Evolutionary conservation across 257 asterid species (phyloP).

Genomic region (Gentiana dahurica): DNA sequence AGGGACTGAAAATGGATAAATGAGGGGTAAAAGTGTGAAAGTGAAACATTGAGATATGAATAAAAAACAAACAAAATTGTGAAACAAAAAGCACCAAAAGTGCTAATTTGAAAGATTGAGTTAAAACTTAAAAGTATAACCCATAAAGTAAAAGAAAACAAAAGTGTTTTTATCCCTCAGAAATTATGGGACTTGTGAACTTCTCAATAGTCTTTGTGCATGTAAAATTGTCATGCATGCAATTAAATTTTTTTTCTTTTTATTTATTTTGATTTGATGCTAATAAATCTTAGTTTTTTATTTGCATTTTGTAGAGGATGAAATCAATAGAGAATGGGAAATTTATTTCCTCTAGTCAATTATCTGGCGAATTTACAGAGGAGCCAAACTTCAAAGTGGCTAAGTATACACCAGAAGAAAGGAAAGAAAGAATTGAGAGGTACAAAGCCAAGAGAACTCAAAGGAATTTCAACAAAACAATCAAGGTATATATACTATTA

Average conservation of each 20-base stretch:
- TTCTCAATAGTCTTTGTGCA: background rate
- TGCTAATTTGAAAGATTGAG: too few relatives aligned
- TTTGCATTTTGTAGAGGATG: constrained; percentile 26
- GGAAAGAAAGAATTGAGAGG: constrained; percentile 65
- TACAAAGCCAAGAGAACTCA: constrained; percentile 77
- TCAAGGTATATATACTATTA: constrained; percentile 39
- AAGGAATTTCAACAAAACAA: constrained; percentile 80
- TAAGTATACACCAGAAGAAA: constrained; percentile 58
- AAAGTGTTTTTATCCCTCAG: too few relatives aligned
- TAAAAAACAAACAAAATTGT: too few relatives aligned
- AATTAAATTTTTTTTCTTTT: too few relatives aligned
- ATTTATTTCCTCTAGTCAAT: constrained; percentile 46
- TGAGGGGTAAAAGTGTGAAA: too few relatives aligned
- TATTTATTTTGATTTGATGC: too few relatives aligned
- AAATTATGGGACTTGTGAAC: background rate
- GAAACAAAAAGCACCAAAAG: too few relatives aligned
- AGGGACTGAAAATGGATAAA: too few relatives aligned
- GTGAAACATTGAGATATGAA: too few relatives aligned
- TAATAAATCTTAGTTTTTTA: too few relatives aligned
- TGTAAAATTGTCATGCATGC: constrained; percentile 1
- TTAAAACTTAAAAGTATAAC: too few relatives aligned
- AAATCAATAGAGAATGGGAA: constrained; percentile 24
- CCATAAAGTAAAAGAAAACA: too few relatives aligned
- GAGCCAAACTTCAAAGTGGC: constrained; percentile 63
- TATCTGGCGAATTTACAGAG: constrained; percentile 42